A percentile compares a stretch with the other conserved stretches of the same genome.
phyloP scores from a whole-genome alignment of 202 grass and related monocot species.

The Panicum virgatum region DNA sequence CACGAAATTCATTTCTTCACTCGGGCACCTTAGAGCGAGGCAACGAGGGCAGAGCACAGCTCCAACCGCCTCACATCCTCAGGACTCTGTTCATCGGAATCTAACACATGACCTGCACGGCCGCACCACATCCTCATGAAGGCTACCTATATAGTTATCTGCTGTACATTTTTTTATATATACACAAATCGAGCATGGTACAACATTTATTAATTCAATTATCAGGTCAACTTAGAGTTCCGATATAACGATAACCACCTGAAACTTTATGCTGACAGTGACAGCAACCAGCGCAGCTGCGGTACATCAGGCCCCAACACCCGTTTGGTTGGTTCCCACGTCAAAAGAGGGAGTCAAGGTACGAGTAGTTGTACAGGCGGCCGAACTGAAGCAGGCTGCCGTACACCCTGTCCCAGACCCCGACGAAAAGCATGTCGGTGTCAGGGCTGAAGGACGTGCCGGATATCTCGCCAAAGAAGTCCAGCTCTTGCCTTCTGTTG shows the following conservation, averaged over 20 bases:
- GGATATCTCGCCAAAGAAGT: slow-evolving; percentile 92
- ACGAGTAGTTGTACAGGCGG: slow-evolving; percentile 47
- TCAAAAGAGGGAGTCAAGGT: slow-evolving; percentile 76
- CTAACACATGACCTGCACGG: slow-evolving; percentile 30
- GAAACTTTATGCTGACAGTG: slow-evolving; percentile 38
- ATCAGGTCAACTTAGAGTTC: slow-evolving; percentile 33
- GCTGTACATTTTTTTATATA: slow-evolving; percentile 60
- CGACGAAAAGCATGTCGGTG: slow-evolving; percentile 70
- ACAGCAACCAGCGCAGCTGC: slow-evolving; percentile 33
- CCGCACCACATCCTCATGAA: neutral
- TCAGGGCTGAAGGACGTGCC: slow-evolving; percentile 86
- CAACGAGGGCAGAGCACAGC: neutral
- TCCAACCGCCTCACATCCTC: neutral
- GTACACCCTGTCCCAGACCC: slow-evolving; percentile 80
- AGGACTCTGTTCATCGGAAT: neutral
- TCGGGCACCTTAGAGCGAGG: neutral
- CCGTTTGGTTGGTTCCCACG: slow-evolving; percentile 3
- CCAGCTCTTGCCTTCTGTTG: slow-evolving; percentile 76
- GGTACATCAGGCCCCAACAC: slow-evolving; percentile 10
- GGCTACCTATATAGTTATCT: slow-evolving; percentile 24
- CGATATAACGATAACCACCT: slow-evolving; percentile 39
- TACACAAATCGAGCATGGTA: slow-evolving; percentile 47
- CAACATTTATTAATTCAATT: slow-evolving; percentile 56
- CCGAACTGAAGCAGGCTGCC: slow-evolving; percentile 77
- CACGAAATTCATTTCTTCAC: neutral